phyloP scores from a whole-genome alignment of 1,284 basidiomycete species.

The Volvariella surrecta region DNA sequence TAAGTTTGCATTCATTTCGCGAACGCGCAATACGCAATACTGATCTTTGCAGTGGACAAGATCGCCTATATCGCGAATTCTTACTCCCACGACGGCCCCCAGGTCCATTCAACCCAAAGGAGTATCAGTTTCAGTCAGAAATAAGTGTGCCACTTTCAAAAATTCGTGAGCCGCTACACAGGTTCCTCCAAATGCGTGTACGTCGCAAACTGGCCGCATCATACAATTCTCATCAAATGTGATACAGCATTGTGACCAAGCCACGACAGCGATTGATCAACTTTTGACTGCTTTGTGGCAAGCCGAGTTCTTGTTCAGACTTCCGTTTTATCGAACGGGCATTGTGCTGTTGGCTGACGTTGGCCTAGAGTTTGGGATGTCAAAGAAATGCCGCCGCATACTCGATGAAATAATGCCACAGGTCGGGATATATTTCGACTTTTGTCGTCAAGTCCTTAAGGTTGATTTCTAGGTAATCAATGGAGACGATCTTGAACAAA shows the following conservation, averaged over 20 bases:
- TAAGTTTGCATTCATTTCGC: conserved; percentile 15
- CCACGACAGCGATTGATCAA: conserved; percentile 50
- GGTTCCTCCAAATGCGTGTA: conserved; percentile 57
- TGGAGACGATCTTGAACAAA: conserved; percentile 64
- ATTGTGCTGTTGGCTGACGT: conserved; percentile 67
- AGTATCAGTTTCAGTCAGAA: conserved; percentile 32
- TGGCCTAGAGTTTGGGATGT: conserved; percentile 67
- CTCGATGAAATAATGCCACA: conserved; percentile 75
- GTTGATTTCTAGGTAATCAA: conserved; percentile 45
- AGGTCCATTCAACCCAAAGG: conserved; percentile 38
- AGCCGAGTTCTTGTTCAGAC: conserved; percentile 67
- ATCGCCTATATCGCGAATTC: conserved; percentile 53
- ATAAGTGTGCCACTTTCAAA: conserved; percentile 27
- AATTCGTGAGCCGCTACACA: conserved; percentile 52
- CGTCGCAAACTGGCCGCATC: conserved; percentile 13
- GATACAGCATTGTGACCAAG: conserved; percentile 47
- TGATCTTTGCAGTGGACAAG: conserved; percentile 38
- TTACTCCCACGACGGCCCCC: conserved; percentile 51
- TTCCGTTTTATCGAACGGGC: conserved; percentile 55
- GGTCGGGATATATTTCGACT: neutral
- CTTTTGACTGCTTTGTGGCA: conserved; percentile 68
- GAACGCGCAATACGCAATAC: conserved; percentile 7
- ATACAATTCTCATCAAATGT: conserved; percentile 4
- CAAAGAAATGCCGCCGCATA: conserved; percentile 50
- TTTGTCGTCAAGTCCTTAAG: neutral